Evolutionary conservation across 1,284 basidiomycete genomes (phyloP).

Genomic region (Pisolithus thermaeus): DNA sequence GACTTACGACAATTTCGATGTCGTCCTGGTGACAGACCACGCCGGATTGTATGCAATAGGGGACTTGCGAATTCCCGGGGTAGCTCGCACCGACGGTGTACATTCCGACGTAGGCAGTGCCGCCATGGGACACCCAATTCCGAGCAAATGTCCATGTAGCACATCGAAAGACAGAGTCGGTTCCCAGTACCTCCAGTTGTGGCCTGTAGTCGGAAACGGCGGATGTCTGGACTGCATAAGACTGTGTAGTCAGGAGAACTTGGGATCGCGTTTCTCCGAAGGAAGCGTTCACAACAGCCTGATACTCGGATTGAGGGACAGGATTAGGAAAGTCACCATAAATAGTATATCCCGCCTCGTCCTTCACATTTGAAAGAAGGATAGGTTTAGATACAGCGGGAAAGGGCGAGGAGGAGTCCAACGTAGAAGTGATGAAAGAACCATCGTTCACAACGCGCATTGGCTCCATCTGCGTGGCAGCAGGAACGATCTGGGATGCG

Average conservation of each 20-base stretch:
- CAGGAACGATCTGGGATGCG: constrained; percentile 41
- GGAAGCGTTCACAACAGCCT: constrained; percentile 35
- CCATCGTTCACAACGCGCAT: constrained; percentile 60
- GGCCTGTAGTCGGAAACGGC: constrained; percentile 45
- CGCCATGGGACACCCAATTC: constrained; percentile 59
- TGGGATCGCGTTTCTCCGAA: constrained; percentile 47
- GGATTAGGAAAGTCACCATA: constrained; percentile 39
- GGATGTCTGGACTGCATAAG: constrained; percentile 42
- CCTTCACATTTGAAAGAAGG: constrained; percentile 60
- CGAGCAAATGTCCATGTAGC: constrained; percentile 64
- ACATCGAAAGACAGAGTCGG: constrained; percentile 70
- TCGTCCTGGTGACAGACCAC: constrained; percentile 71
- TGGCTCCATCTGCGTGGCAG: constrained; percentile 50
- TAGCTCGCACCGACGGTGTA: constrained; percentile 67
- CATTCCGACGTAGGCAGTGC: constrained; percentile 62
- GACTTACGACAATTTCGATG: constrained; percentile 63
- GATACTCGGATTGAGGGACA: constrained; percentile 38
- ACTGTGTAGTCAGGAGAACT: constrained; percentile 40
- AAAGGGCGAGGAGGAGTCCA: constrained; percentile 53
- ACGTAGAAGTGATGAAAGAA: constrained; percentile 48
- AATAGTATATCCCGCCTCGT: constrained; percentile 64
- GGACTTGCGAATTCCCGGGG: constrained; percentile 50
- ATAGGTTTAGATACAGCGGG: constrained; percentile 57
- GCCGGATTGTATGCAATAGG: constrained; percentile 50
- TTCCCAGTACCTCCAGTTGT: constrained; percentile 55